A percentile compares a stretch with the other conserved stretches of the same genome.
Evolutionary conservation across 495 filamentous ascomycete genomes (phyloP).

Genomic region (Jackrogersella minutella): DNA sequence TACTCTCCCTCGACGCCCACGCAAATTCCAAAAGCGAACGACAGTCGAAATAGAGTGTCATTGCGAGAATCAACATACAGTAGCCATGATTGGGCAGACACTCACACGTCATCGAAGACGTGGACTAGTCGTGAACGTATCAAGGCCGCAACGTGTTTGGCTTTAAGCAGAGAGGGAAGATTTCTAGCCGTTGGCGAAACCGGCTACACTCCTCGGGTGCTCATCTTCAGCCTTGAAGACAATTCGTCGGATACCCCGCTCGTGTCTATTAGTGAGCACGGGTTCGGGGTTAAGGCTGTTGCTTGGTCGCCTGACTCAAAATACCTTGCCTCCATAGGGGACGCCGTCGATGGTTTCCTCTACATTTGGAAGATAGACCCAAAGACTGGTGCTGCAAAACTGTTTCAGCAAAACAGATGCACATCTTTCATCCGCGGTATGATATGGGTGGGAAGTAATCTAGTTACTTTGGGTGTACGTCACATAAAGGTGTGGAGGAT

Average conservation of each 20-base stretch:
- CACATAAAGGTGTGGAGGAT: slow-evolving; percentile 95
- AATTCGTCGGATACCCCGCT: slow-evolving; percentile 80
- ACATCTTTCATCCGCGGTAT: slow-evolving; percentile 82
- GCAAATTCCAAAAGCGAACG: slow-evolving; percentile 71
- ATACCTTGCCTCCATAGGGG: slow-evolving; percentile 87
- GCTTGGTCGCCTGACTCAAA: slow-evolving; percentile 89
- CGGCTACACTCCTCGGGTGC: slow-evolving; percentile 88
- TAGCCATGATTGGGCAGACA: slow-evolving; percentile 64
- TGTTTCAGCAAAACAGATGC: slow-evolving; percentile 95
- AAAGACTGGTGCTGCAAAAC: slow-evolving; percentile 80
- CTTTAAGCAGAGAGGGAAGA: slow-evolving; percentile 87
- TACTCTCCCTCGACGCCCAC: slow-evolving; percentile 57
- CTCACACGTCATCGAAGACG: slow-evolving; percentile 67
- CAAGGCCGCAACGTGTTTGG: slow-evolving; percentile 95
- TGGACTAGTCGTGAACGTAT: slow-evolving; percentile 89
- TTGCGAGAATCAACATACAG: slow-evolving; percentile 65
- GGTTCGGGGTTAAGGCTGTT: slow-evolving; percentile 85
- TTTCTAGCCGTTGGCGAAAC: slow-evolving; percentile 95
- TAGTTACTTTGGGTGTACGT: slow-evolving; percentile 77
- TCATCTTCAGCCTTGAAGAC: slow-evolving; percentile 86
- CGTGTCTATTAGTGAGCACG: slow-evolving; percentile 87
- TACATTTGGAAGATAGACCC: slow-evolving; percentile 88
- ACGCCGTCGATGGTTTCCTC: slow-evolving; percentile 90
- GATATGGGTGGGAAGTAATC: slow-evolving; percentile 79
- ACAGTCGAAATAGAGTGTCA: slow-evolving; percentile 66